A percentile compares a stretch with the other conserved stretches of the same genome.
These are phyloP conservation scores for Conticribra guillardii DNA, from an alignment of 108 stramenopile species.

Conservation along the genomic window DNA sequence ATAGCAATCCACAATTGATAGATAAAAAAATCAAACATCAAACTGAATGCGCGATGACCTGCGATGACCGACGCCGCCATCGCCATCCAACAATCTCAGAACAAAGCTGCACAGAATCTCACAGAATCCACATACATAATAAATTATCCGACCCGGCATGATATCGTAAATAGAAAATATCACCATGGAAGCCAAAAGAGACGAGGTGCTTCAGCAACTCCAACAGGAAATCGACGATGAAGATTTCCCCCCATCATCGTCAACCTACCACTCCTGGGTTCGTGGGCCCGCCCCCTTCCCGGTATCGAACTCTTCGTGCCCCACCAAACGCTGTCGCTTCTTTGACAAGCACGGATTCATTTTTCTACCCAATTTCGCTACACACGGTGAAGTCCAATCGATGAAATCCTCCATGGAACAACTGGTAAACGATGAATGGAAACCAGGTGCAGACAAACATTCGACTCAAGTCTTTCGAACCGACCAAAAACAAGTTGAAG, in stretches of 20 bases:
- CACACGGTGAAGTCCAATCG: slow-evolving; percentile 39
- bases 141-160: too few species aligned
- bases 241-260: not conserved
- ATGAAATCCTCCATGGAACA: slow-evolving; percentile 72
- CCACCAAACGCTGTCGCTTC: slow-evolving; percentile 50
- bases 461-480: slow-evolving; percentile 76
- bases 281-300: slow-evolving; percentile 6
- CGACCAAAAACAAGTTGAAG: slow-evolving; percentile 66
- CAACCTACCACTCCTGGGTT: slow-evolving; percentile 36
- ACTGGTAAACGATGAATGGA: slow-evolving; percentile 64
- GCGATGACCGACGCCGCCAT: too few species aligned
- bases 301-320: slow-evolving; percentile 7
- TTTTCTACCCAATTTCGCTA: slow-evolving; percentile 49
- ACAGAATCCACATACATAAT: too few species aligned
- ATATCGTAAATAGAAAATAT: too few species aligned
- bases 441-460: slow-evolving; percentile 32
- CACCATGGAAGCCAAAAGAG: slow-evolving; percentile 5
- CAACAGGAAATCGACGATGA: slow-evolving; percentile 9
- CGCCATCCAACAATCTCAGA: too few species aligned
- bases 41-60: too few species aligned
- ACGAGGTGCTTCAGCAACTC: slow-evolving; percentile 3
- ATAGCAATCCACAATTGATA: too few species aligned
- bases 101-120: too few species aligned
- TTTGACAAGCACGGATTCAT: slow-evolving; percentile 78
- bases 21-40: too few species aligned